Conservation (phyloP, 2,329 filamentous ascomycete genomes). For the Stachybotrys chartarum region DNA sequence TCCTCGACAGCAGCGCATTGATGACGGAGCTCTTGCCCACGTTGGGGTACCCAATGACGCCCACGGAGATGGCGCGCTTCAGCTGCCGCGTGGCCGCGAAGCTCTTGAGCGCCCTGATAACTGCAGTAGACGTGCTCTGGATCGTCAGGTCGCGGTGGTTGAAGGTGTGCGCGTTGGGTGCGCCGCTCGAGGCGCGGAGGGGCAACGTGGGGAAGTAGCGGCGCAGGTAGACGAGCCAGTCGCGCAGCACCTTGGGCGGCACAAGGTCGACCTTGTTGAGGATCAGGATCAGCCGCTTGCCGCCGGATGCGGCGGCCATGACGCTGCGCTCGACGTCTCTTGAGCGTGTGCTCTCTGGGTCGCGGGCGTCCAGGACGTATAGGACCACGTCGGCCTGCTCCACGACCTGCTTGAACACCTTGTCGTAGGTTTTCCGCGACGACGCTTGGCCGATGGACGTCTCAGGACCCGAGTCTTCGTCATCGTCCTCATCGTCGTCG, state of each 20-base stretch:
- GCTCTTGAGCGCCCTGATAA: constrained; percentile 85
- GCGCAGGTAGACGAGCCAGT: constrained; percentile 77
- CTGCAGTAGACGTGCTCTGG: constrained; percentile 73
- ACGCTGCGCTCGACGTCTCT: constrained; percentile 85
- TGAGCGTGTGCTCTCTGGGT: constrained; percentile 85
- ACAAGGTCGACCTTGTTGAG: constrained; percentile 95
- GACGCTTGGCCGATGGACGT: constrained; percentile 46
- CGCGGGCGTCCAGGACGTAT: constrained; percentile 87
- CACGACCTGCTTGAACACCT: constrained; percentile 90
- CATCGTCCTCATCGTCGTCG: constrained; percentile 31
- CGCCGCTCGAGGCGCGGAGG: constrained; percentile 73
- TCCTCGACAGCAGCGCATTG: constrained; percentile 76
- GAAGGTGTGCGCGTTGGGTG: constrained; percentile 82
- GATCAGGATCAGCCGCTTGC: constrained; percentile 83
- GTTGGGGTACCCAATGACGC: constrained; percentile 92
- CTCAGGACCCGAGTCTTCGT: constrained; percentile 49
- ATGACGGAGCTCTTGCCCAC: constrained; percentile 96
- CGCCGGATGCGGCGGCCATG: constrained; percentile 77
- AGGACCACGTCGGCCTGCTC: constrained; percentile 85
- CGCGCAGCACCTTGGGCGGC: constrained; percentile 71
- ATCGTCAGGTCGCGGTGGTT: constrained; percentile 86
- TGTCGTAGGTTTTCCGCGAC: constrained; percentile 86
- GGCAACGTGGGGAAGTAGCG: constrained; percentile 89
- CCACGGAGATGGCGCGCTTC: constrained; percentile 84
- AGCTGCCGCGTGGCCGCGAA: constrained; percentile 77